These are phyloP conservation scores for Starmera pachycereana DNA, from an alignment of 805 yeast genomes.

Conservation along the genomic window DNA sequence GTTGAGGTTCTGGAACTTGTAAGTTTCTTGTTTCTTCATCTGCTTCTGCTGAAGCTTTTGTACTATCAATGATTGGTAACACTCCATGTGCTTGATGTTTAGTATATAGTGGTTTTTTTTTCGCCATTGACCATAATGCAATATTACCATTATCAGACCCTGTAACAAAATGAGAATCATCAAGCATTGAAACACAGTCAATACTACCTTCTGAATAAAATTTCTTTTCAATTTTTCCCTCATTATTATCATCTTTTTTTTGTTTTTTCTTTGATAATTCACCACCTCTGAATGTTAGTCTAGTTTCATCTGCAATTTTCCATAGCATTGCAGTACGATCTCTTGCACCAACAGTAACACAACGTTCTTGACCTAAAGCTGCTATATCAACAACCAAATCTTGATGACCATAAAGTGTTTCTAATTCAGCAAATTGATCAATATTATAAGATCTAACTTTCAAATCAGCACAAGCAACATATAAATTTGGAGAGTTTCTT, in stretches of 20 bases:
- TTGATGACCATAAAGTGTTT: conserved; percentile 91
- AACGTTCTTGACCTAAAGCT: conserved; percentile 77
- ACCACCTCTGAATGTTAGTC: conserved; percentile 89
- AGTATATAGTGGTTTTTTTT: conserved; percentile 76
- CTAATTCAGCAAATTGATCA: conserved; percentile 81
- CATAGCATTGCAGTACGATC: conserved; percentile 93
- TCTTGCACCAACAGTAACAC: conserved; percentile 92
- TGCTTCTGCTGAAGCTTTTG: conserved; percentile 45
- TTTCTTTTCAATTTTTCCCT: conserved; percentile 23
- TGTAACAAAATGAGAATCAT: conserved; percentile 85
- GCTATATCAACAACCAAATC: conserved; percentile 76
- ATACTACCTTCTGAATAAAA: conserved; percentile 75
- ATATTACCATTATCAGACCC: conserved; percentile 93
- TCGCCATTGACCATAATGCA: conserved; percentile 81
- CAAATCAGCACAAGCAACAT: conserved; percentile 88
- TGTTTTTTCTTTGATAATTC: conserved; percentile 36
- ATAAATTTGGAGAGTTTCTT: conserved; percentile 71
- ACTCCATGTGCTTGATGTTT: conserved; percentile 72
- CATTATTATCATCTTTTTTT: conserved; percentile 20
- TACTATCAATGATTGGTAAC: conserved; percentile 36
- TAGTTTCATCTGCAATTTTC: conserved; percentile 93
- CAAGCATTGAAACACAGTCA: conserved; percentile 84
- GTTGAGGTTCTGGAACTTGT: conserved; percentile 64
- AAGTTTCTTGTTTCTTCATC: conserved; percentile 23
- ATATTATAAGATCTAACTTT: conserved; percentile 81